phyloP scores from a whole-genome alignment of 306 rosid species.

The Corylus americana region DNA sequence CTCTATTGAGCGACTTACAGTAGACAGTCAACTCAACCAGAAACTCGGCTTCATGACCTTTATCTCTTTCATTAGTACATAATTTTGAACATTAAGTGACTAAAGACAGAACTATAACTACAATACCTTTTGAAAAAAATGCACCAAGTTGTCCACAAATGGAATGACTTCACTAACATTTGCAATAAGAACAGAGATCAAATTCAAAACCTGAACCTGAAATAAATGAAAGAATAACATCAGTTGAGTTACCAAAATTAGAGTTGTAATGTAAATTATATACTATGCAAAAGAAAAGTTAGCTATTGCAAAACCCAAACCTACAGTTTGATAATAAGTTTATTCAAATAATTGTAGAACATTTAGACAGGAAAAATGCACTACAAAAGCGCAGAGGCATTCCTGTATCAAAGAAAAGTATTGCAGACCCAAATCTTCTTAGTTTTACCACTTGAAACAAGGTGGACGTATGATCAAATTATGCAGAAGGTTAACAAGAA shows the following conservation, averaged over 20 bases:
- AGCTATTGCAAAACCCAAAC: conserved; percentile 22
- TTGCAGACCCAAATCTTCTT: conserved; percentile 12
- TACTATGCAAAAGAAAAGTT: conserved; percentile 11
- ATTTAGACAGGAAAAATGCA: background rate
- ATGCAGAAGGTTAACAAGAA: background rate
- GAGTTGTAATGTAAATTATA: conserved; percentile 8
- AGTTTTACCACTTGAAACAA: background rate
- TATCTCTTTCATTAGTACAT: background rate
- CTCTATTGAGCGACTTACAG: conserved; percentile 12
- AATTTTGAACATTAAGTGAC: conserved; percentile 8
- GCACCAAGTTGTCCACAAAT: conserved; percentile 74
- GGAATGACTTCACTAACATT: conserved; percentile 78
- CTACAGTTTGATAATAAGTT: background rate
- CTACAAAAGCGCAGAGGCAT: conserved; percentile 9
- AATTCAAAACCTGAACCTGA: conserved; percentile 93
- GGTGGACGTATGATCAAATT: background rate
- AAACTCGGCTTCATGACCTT: background rate
- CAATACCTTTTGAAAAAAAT: conserved; percentile 83
- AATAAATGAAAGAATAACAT: conserved; percentile 33
- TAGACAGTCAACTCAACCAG: conserved; percentile 18
- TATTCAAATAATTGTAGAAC: conserved; percentile 5
- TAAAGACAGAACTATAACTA: conserved; percentile 12
- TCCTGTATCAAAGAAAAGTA: conserved; percentile 8
- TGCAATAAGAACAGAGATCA: conserved; percentile 75
- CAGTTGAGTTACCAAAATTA: conserved; percentile 10